phyloP scores from a whole-genome alignment of 208 protist species.

The Crithidia mellificae region DNA sequence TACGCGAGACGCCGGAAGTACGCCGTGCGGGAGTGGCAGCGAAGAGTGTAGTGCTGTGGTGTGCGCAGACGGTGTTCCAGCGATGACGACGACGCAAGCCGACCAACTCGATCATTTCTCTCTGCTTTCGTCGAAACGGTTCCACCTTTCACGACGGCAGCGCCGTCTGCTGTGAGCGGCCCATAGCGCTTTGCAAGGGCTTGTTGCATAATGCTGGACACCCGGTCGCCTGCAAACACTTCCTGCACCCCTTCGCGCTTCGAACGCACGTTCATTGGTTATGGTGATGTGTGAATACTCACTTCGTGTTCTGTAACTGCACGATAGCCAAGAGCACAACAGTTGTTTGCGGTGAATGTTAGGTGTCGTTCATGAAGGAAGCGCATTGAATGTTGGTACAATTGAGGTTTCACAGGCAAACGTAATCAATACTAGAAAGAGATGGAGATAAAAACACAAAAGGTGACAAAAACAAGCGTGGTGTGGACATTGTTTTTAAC shows the following conservation, averaged over 20 bases:
- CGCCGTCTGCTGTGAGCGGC: neutral
- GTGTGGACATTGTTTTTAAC: too few relatives aligned
- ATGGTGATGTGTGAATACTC: neutral
- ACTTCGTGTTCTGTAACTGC: too few relatives aligned
- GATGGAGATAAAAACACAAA: too few relatives aligned
- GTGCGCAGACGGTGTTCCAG: conserved; percentile 8
- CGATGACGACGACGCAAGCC: neutral
- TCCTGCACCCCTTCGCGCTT: conserved; percentile 45
- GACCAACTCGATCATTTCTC: too few relatives aligned
- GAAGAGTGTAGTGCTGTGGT: conserved; percentile 29
- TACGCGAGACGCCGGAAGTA: neutral
- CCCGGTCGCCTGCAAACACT: conserved; percentile 21
- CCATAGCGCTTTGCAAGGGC: conserved; percentile 10
- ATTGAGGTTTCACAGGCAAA: too few relatives aligned
- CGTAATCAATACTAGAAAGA: too few relatives aligned
- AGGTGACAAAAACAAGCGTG: too few relatives aligned
- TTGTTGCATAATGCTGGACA: conserved; percentile 17
- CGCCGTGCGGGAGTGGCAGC: conserved; percentile 26
- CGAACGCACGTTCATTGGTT: conserved; percentile 30
- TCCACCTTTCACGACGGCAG: too few relatives aligned
- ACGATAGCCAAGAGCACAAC: too few relatives aligned
- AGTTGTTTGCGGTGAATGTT: too few relatives aligned
- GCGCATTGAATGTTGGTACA: too few relatives aligned
- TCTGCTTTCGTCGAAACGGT: neutral
- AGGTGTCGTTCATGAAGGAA: too few relatives aligned